Conservation (phyloP, 345 rosid species). For the Populus davidiana region DNA sequence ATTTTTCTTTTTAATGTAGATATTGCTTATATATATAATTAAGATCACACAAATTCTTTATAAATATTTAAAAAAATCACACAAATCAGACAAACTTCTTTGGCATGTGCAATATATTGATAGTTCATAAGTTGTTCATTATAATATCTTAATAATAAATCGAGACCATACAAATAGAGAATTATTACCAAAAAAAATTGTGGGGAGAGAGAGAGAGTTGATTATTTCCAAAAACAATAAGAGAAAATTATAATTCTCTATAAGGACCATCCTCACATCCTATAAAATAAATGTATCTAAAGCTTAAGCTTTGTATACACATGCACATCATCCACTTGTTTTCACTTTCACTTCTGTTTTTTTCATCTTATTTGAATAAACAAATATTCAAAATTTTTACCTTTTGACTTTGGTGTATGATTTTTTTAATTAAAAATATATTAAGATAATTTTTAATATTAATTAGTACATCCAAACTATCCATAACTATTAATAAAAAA, state of each 20-base stretch:
- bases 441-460: background rate
- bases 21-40: background rate
- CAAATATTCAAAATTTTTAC: conserved; percentile 22
- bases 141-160: background rate
- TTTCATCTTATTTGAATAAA: conserved; percentile 9
- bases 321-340: background rate
- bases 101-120: background rate
- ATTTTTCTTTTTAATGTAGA: too few relatives aligned
- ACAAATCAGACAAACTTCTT: background rate
- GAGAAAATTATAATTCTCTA: background rate
- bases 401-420: background rate
- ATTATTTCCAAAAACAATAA: too few relatives aligned
- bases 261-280: background rate
- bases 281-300: background rate
- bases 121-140: background rate
- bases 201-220: too few relatives aligned
- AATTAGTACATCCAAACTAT: too few relatives aligned
- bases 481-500: too few relatives aligned
- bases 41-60: background rate
- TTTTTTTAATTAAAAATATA: background rate
- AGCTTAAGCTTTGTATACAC: background rate
- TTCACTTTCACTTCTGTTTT: background rate
- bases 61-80: background rate
- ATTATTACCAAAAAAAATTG: background rate
- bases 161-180: background rate